Base-by-base conservation (phyloP, 129 eudicot genomes). In the Dittrichia graveolens region DNA sequence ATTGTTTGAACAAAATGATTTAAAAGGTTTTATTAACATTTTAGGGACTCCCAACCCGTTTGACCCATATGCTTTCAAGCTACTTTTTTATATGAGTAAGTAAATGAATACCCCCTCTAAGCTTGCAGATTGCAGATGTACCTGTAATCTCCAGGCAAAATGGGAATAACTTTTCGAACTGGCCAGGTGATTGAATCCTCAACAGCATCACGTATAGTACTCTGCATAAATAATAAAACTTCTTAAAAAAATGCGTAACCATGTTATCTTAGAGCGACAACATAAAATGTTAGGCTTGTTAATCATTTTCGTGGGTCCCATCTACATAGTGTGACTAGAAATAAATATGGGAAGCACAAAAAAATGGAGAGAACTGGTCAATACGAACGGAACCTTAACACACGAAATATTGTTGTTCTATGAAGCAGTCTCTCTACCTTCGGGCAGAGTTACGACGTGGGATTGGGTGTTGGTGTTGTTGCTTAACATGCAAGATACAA, bases 181-280 rank as follows among this genome's bases (percentile, higher is more conserved):
- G 98, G 98, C 98, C 98, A 93, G 34, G 91, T 93, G 67, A 93
- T 93, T 45, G 98, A 93, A 81, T 93, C 98, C 77, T 93, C 98
- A 68, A 93, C 83, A 54, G 96, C 98, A 78, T 93, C 95, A 63
- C 90, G 86, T 78, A 93, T 93, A 9, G 90, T 93, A 37, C 81
- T 72, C 98, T 93, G 92, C 46, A 71, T 54, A 76, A 54, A 62
- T 10, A 52, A 59, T 15, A 75, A 53, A 35, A 12, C 7, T n/a
- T 47, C 18, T 63, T 16, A 45, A 44, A 41, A 34, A 76, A 58
- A 47, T 15, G 59, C 50, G 43, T 67, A 10, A 15, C n/a, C 49
- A 57, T 57, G 54, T 12, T 42, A 24, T 39, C 41, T 11, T 50
- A 42, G 16, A 60, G 76, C 34, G 44, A 45, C 55, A 58, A 72